Evolutionary conservation across 768 basidiomycete genomes (phyloP), one percentile per base, ranked within the genome.

Genomic region (Termitomyces sp.): DNA sequence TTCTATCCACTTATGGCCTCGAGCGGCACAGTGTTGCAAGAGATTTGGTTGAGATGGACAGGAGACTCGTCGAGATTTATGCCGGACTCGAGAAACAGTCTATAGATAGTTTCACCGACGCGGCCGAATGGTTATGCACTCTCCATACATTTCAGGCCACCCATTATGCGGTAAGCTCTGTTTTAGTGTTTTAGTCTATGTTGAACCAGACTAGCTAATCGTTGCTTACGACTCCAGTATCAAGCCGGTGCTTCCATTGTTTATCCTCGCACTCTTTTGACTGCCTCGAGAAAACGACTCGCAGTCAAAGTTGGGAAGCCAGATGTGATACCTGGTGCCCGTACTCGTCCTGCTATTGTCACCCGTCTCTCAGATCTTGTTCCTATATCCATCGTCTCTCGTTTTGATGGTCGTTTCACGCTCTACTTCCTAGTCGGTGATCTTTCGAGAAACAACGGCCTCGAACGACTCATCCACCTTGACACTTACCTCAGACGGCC

Each of bases 41-140:
- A 22, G 58, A 59, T 3, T 43, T 59, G 3, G 32, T 59, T 22
- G 29, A 53, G 7, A 59, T 59, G 58, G 58, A 59, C 40, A 31
- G 54, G n/a, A 52, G 52, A 41, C 54, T 59, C 7, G 58, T 59
- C 7, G 58, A 56, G 43, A 56, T 59, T 12, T 59, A 59, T 9
- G 58, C 58, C 7, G 58, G 58, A 10, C 58, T 59, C 22, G 58
- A 59, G 31, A 52, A 59, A 40, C 58, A 59, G 38, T 59, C 58
- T 7, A 56, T 56, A 45, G 58, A 59, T 36, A n/a, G 56, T 32
- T 59, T 56, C 32, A 36, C 54, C n/a, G 46, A 33, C 12, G 52
- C 58, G 15, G 43, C 58, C 7, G 54, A 53, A 39, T 59, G 58
- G 58, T 29, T 59, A 7, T 50, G 47, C 22, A 53, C 52, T 0